Percentiles rank a stretch among this genome's conserved stretches.
Conservation (phyloP, 108 stramenopile genomes). For the Stephanodiscus minutulus region DNA sequence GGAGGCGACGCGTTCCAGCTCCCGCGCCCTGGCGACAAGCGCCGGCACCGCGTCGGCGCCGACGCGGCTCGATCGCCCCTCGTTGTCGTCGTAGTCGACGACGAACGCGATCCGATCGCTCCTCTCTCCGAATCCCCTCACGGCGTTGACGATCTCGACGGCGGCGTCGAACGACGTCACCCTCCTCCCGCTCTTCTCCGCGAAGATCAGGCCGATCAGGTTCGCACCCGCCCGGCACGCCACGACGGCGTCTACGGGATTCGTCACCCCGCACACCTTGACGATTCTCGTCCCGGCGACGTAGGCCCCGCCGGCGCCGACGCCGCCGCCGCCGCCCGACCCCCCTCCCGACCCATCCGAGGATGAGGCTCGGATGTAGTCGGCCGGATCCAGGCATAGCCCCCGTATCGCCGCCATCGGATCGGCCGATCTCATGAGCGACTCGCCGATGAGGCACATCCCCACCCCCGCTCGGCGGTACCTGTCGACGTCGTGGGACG, state of each 20-base stretch:
- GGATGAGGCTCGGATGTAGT: conserved; percentile 44
- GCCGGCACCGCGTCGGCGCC: conserved; percentile 42
- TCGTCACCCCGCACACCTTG: conserved; percentile 96
- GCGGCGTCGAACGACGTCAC: conserved; percentile 53
- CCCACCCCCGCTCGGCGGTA: conserved; percentile 84
- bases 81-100: not conserved
- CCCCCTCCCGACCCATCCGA: too few species aligned
- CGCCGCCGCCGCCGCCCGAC: too few species aligned
- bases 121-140: conserved; percentile 91
- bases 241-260: conserved; percentile 85
- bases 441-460: conserved; percentile 97
- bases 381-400: conserved; percentile 84
- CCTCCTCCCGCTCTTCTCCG: conserved; percentile 81
- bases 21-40: conserved; percentile 54
- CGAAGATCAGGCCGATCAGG: conserved; percentile 96
- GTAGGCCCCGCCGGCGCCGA: conserved; percentile 63
- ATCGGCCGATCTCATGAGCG: conserved; percentile 94
- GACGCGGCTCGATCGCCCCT: conserved; percentile 2
- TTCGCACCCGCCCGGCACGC: conserved; percentile 93
- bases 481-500: conserved; percentile 80
- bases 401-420: conserved; percentile 78
- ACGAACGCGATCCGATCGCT: conserved; percentile 43
- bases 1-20: conserved; percentile 50
- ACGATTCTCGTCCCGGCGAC: conserved; percentile 77
- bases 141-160: conserved; percentile 68